Evolutionary conservation across 1,284 basidiomycete species (phyloP).

Genomic region (Blastosporella zonata): DNA sequence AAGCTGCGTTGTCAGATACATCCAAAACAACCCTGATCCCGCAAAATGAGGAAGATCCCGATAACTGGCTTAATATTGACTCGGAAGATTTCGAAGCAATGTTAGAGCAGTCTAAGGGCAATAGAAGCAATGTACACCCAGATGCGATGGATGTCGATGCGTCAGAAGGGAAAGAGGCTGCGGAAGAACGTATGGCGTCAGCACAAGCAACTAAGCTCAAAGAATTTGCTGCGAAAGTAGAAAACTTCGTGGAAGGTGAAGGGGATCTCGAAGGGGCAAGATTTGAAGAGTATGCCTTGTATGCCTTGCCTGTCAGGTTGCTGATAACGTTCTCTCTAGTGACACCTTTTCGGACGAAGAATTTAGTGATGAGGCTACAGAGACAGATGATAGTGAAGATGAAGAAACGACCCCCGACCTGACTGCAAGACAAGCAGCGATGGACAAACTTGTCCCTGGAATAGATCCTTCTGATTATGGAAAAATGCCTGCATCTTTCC

Average conservation of each 20-base stretch:
- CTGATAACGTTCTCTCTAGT: slow-evolving; percentile 31
- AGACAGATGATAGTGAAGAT: slow-evolving; percentile 26
- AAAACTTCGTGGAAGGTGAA: slow-evolving; percentile 82
- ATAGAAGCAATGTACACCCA: slow-evolving; percentile 21
- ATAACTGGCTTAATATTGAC: slow-evolving; percentile 73
- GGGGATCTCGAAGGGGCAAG: slow-evolving; percentile 84
- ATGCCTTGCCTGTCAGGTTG: slow-evolving; percentile 8
- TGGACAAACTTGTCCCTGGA: slow-evolving; percentile 70
- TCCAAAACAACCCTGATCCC: slow-evolving; percentile 20
- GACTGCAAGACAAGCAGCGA: slow-evolving; percentile 50
- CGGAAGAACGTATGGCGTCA: slow-evolving; percentile 49
- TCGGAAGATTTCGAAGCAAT: slow-evolving; percentile 62
- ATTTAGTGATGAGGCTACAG: slow-evolving; percentile 44
- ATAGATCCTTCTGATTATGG: slow-evolving; percentile 75
- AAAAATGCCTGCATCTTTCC: slow-evolving; percentile 71
- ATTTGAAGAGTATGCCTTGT: slow-evolving; percentile 76
- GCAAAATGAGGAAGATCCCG: slow-evolving; percentile 55
- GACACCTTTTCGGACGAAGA: slow-evolving; percentile 59
- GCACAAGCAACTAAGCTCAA: slow-evolving; percentile 70
- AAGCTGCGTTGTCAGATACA: slow-evolving; percentile 51
- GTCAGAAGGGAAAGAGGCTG: slow-evolving; percentile 28
- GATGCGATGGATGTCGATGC: slow-evolving; percentile 49
- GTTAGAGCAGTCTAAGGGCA: slow-evolving; percentile 43
- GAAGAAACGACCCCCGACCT: slow-evolving; percentile 24
- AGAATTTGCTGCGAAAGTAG: slow-evolving; percentile 79